Percentiles rank a stretch among this genome's conserved stretches.
Evolutionary conservation across 176 grass and related monocot genomes (phyloP).

Genomic region (Carex kokanica): DNA sequence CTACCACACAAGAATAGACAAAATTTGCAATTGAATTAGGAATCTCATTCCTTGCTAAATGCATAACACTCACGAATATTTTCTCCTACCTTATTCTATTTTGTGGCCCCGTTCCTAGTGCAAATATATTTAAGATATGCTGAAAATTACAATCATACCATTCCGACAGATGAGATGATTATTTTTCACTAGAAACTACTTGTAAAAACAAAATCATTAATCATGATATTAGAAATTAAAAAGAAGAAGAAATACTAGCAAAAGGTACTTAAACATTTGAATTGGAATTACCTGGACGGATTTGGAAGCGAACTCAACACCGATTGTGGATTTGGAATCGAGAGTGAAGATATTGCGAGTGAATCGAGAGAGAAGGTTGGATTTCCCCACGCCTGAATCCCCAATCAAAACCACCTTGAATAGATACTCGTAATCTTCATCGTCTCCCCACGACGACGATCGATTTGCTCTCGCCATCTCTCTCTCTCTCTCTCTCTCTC

Average conservation of each 20-base stretch:
- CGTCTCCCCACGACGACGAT: slow-evolving; percentile 54
- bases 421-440: slow-evolving; percentile 86
- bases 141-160: background rate
- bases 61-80: background rate
- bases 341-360: slow-evolving; percentile 81
- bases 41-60: background rate
- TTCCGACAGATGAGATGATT: background rate
- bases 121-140: background rate
- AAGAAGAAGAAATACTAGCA: background rate
- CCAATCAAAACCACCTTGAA: slow-evolving; percentile 89
- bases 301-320: slow-evolving; percentile 84
- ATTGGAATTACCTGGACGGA: slow-evolving; percentile 49
- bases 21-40: background rate
- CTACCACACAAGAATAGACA: background rate
- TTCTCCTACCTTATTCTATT: too few species aligned
- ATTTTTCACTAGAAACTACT: background rate
- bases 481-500: background rate
- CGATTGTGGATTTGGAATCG: slow-evolving; percentile 91
- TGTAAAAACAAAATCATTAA: background rate
- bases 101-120: too few species aligned
- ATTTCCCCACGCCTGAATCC: slow-evolving; percentile 83
- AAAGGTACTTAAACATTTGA: background rate
- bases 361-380: slow-evolving; percentile 82
- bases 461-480: slow-evolving; percentile 45
- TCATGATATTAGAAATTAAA: background rate